Evolutionary conservation across 1,139 yeast genomes (phyloP).

Genomic region (Neolecta irregularis): DNA sequence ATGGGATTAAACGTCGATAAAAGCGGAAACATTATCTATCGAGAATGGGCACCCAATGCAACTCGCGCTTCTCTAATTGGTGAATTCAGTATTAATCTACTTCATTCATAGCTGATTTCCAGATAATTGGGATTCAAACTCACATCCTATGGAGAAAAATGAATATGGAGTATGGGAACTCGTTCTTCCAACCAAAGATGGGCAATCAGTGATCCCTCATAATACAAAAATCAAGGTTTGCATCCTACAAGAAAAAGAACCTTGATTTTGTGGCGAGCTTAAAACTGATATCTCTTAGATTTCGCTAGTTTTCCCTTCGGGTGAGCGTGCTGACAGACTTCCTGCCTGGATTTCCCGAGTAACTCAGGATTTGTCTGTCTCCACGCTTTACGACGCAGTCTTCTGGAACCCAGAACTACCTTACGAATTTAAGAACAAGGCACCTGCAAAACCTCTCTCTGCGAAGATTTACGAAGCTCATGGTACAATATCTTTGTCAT

Average conservation of each 20-base stretch:
- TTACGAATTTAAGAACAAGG: constrained; percentile 45
- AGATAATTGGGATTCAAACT: constrained; percentile 49
- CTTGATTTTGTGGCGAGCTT: neutral
- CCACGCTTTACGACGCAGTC: constrained; percentile 62
- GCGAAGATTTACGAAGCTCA: constrained; percentile 89
- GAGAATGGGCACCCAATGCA: constrained; percentile 89
- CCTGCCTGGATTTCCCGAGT: constrained; percentile 87
- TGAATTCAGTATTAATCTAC: constrained; percentile 42
- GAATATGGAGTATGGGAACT: constrained; percentile 58
- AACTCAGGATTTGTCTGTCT: constrained; percentile 41
- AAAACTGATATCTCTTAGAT: constrained; percentile 28
- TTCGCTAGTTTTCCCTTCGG: constrained; percentile 47
- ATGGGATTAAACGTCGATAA: constrained; percentile 62
- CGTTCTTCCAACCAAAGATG: constrained; percentile 35
- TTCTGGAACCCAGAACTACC: constrained; percentile 67
- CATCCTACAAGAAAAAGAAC: neutral
- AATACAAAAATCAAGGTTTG: constrained; percentile 50
- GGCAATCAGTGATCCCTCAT: constrained; percentile 58
- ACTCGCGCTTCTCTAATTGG: constrained; percentile 60
- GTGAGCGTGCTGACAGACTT: constrained; percentile 58
- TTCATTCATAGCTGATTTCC: neutral
- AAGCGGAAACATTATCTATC: constrained; percentile 39
- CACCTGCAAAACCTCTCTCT: constrained; percentile 41
- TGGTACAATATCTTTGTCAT: no score
- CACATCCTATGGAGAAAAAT: constrained; percentile 42